Evolutionary conservation across 176 grass and related monocot species (phyloP), one percentile per base, ranked within the genome.

Genomic region (Carex cristatella): DNA sequence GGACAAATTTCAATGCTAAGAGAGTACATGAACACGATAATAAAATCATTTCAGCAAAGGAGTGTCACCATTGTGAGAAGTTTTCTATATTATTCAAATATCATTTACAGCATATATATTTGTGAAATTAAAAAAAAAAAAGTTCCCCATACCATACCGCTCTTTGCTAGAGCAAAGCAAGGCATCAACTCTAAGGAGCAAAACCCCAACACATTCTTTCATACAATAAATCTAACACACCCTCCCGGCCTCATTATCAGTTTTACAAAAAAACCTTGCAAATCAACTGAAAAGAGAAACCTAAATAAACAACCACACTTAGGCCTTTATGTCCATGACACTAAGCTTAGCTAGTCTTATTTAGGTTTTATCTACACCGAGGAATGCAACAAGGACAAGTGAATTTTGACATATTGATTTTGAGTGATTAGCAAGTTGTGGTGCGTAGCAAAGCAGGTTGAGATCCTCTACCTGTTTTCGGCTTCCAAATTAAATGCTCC

Each of bases 401-500:
- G 5, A 33, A 56, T 65, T 79, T 60, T 42, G 59, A 81, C 40
- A 65, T 81, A 38, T 11, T 63, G n/a, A 81, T 27, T 18, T 5
- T 65, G 40, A 48, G 33, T 65, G 58, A 65, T 73, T 85, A 94
- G 86, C 85, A 79, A 59, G 87, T 83, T 7, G 66, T 87, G 2
- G 90, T 85, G 54, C 90, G 86, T 81, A 88, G 84, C 65, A 90
- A 49, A 48, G 69, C 42, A 19, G 88, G 76, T 76, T 79, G 88
- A 44, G 87, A 69, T 35, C 18, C 90, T 65, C 78, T 85, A 53
- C 86, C 86, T 42, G 90, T 79, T 28, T 54, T 89, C 0, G 89
- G 91, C 70, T 70, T 98, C 95, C 91, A 93, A 53, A 98, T 98
- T 85, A 98, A 88, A 65, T 63, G 83, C 42, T 90, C 91, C 16